Evolutionary conservation across 768 basidiomycete species (phyloP).

Genomic region (Pilatotrama ljubarskyi): DNA sequence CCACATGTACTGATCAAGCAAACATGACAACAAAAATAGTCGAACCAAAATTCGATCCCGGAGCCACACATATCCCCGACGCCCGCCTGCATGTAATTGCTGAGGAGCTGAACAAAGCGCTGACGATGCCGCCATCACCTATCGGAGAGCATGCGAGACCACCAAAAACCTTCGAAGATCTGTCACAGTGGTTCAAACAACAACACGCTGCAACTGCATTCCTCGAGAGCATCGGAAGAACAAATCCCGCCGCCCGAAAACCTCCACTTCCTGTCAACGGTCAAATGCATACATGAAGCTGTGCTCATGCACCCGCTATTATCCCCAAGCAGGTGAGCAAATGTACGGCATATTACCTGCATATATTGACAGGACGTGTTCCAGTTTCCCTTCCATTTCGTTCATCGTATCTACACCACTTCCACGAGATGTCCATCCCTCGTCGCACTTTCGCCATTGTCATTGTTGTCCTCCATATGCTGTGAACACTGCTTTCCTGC

Average conservation of each 20-base stretch:
- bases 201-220: not conserved
- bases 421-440: conserved; percentile 1
- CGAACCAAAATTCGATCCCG: not conserved
- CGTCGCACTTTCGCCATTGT: not conserved
- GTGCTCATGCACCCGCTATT: not conserved
- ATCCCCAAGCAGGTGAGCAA: not conserved
- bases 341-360: not conserved
- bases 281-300: too few species aligned
- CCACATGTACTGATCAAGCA: not conserved
- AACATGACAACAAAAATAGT: not conserved
- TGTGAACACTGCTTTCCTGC: not conserved
- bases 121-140: not conserved
- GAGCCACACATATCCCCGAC: not conserved
- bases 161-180: not conserved
- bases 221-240: not conserved
- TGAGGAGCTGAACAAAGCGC: not conserved
- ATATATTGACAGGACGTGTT: not conserved
- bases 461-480: not conserved
- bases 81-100: not conserved
- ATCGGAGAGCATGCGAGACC: not conserved
- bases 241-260: not conserved
- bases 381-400: not conserved
- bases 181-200: conserved; percentile 2
- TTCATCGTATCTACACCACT: too few species aligned
- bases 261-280: not conserved